Percentiles rank a stretch among this genome's conserved stretches.
Conservation (phyloP, 352 stramenopile species). For the Plasmopara halstedii region DNA sequence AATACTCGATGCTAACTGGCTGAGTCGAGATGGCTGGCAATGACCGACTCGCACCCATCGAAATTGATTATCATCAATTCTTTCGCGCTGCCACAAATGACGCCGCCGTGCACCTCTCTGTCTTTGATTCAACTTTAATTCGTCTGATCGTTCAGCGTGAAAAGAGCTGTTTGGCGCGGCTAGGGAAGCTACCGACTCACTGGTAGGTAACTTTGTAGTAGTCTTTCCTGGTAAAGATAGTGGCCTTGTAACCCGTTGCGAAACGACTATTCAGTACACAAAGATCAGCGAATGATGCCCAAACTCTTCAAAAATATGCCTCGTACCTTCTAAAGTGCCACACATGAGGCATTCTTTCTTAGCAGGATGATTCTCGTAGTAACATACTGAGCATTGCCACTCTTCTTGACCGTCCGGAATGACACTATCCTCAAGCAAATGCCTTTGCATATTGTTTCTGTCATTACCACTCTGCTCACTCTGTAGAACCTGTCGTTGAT, state of each 20-base stretch:
- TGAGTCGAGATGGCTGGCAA: slow-evolving; percentile 59
- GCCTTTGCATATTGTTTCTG: slow-evolving; percentile 85
- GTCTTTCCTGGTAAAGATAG: slow-evolving; percentile 9
- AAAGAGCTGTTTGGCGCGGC: slow-evolving; percentile 64
- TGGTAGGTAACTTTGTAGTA: slow-evolving; percentile 17
- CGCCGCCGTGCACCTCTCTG: slow-evolving; percentile 62
- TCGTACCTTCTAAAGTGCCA: slow-evolving; percentile 58
- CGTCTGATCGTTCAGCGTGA: slow-evolving; percentile 70
- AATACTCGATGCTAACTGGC: slow-evolving; percentile 38
- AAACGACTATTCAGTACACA: slow-evolving; percentile 41
- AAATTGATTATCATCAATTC: slow-evolving; percentile 62
- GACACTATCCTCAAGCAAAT: slow-evolving; percentile 75
- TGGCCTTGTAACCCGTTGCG: slow-evolving; percentile 38
- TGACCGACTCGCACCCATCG: slow-evolving; percentile 71
- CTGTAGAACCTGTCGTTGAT: slow-evolving; percentile 47
- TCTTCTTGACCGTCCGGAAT: slow-evolving; percentile 61
- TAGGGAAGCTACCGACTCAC: slow-evolving; percentile 28
- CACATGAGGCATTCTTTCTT: slow-evolving; percentile 81
- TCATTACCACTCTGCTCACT: slow-evolving; percentile 61
- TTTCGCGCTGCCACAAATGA: slow-evolving; percentile 74
- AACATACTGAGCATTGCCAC: slow-evolving; percentile 80
- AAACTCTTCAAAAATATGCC: not conserved
- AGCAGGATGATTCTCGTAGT: slow-evolving; percentile 77
- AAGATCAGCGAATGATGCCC: not conserved
- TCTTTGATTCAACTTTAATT: slow-evolving; percentile 74